phyloP scores from a whole-genome alignment of 768 basidiomycete genomes.

The Pholiota microspora region DNA sequence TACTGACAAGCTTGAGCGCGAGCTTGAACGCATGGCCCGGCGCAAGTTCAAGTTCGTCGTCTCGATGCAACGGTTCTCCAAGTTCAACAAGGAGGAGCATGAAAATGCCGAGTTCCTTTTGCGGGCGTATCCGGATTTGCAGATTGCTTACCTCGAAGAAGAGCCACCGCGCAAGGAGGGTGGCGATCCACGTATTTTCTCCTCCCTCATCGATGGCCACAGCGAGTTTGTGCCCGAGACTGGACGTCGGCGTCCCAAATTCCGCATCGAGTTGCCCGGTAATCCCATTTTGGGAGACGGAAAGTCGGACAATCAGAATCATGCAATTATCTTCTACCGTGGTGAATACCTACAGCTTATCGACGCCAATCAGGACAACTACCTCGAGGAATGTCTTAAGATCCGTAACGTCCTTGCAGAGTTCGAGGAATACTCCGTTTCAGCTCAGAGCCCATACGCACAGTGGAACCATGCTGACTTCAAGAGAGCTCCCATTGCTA shows the following conservation, averaged over 20 bases:
- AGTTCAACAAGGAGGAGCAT: slow-evolving; percentile 99
- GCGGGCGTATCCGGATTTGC: slow-evolving; percentile 96
- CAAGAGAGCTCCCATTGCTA: slow-evolving; percentile 86
- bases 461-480: slow-evolving; percentile 90
- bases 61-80: slow-evolving; percentile 98
- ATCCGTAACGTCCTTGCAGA: slow-evolving; percentile 97
- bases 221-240: slow-evolving; percentile 92
- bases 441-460: slow-evolving; percentile 88
- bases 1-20: slow-evolving; percentile 93
- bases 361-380: slow-evolving; percentile 99
- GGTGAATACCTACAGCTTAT: slow-evolving; percentile 99
- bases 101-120: slow-evolving; percentile 98
- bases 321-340: slow-evolving; percentile 98
- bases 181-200: slow-evolving; percentile 93
- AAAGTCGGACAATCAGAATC: slow-evolving; percentile 99
- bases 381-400: slow-evolving; percentile 98
- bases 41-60: slow-evolving; percentile 99
- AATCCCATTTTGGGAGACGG: slow-evolving; percentile 99
- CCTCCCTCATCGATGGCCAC: slow-evolving; percentile 95
- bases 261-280: slow-evolving; percentile 96
- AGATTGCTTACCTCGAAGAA: slow-evolving; percentile 98
- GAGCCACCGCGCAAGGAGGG: slow-evolving; percentile 93
- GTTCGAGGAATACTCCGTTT: slow-evolving; percentile 90
- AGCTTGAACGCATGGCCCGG: slow-evolving; percentile 95
- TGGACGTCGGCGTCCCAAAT: slow-evolving; percentile 90